These are phyloP conservation scores for Nakazawaea wickerhamii DNA, from an alignment of 805 yeast genomes.

Conservation along the genomic window DNA sequence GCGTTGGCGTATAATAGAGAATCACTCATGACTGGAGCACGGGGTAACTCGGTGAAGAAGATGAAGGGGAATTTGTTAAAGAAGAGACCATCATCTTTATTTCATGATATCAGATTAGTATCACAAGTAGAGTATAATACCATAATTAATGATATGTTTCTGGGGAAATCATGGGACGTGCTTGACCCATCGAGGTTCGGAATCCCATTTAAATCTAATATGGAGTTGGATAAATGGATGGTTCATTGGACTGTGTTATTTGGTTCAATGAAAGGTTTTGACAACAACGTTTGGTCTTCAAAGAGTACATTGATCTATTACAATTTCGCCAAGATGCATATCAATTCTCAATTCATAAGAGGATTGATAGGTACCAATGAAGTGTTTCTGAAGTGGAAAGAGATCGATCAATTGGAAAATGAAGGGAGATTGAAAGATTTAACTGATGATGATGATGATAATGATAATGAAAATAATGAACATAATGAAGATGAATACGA, in stretches of 20 bases:
- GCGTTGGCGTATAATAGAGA: slow-evolving; percentile 54
- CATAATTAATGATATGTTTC: slow-evolving; percentile 53
- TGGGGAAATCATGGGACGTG: slow-evolving; percentile 56
- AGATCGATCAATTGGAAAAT: slow-evolving; percentile 27
- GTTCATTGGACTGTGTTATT: slow-evolving; percentile 71
- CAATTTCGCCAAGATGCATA: slow-evolving; percentile 71
- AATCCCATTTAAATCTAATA: slow-evolving; percentile 59
- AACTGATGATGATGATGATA: not conserved
- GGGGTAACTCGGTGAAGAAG: slow-evolving; percentile 34
- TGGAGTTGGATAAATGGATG: slow-evolving; percentile 74
- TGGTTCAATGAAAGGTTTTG: slow-evolving; percentile 44
- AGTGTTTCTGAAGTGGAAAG: slow-evolving; percentile 10
- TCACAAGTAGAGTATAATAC: slow-evolving; percentile 66
- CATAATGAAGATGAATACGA: slow-evolving; percentile 13
- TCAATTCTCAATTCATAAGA: slow-evolving; percentile 44
- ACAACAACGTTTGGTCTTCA: slow-evolving; percentile 54
- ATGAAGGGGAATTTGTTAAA: slow-evolving; percentile 11
- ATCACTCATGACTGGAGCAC: slow-evolving; percentile 42
- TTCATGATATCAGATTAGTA: slow-evolving; percentile 51
- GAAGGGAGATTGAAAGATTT: slow-evolving; percentile 17
- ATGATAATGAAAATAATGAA: slow-evolving; percentile 13
- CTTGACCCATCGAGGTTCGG: slow-evolving; percentile 59
- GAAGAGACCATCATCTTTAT: slow-evolving; percentile 16
- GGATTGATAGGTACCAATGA: slow-evolving; percentile 37
- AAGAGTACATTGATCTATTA: slow-evolving; percentile 66